These are phyloP conservation scores for Apiotrichum siamense DNA, from an alignment of 1,284 basidiomycete species.

Conservation along the genomic window DNA sequence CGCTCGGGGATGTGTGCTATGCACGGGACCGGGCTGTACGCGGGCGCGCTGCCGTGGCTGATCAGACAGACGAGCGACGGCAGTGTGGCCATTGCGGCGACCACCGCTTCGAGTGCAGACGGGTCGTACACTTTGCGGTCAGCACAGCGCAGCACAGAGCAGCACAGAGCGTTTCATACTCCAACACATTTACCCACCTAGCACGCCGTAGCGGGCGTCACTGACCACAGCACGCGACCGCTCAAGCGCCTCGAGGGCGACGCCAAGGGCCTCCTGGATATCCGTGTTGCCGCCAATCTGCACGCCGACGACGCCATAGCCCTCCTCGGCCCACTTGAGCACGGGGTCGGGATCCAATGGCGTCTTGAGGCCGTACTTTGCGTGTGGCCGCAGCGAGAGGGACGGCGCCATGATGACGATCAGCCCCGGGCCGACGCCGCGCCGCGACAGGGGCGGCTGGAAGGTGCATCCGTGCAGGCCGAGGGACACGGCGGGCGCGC, in stretches of 20 bases:
- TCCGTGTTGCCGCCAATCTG: constrained; percentile 11
- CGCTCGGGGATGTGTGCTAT: constrained; percentile 10
- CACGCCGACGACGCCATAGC: constrained; percentile 14
- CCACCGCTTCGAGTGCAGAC: constrained; percentile 9
- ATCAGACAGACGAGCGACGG: constrained; percentile 9
- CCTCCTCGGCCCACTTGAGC: constrained; percentile 22
- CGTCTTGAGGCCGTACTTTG: background rate
- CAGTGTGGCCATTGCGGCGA: constrained; percentile 2
- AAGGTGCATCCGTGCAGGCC: constrained; percentile 3
- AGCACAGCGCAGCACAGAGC: background rate
- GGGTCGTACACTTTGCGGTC: constrained; percentile 18
- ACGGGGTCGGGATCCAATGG: constrained; percentile 21
- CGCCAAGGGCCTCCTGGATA: constrained; percentile 5
- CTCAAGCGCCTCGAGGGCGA: constrained; percentile 14
- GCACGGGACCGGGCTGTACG: constrained; percentile 3
- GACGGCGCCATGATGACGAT: constrained; percentile 11
- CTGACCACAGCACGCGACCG: constrained; percentile 2
- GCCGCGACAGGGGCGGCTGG: constrained; percentile 14
- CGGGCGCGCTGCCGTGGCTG: constrained; percentile 12
- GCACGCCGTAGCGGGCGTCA: constrained; percentile 6
- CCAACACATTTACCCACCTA: constrained; percentile 9
- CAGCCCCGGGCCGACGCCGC: constrained; percentile 15
- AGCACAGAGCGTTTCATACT: background rate
- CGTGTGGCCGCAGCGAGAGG: constrained; percentile 10
- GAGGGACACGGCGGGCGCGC: constrained; percentile 1